These are phyloP conservation scores for Fusarium sp. DNA, from an alignment of 2,329 filamentous ascomycete genomes.

Conservation along the genomic window DNA sequence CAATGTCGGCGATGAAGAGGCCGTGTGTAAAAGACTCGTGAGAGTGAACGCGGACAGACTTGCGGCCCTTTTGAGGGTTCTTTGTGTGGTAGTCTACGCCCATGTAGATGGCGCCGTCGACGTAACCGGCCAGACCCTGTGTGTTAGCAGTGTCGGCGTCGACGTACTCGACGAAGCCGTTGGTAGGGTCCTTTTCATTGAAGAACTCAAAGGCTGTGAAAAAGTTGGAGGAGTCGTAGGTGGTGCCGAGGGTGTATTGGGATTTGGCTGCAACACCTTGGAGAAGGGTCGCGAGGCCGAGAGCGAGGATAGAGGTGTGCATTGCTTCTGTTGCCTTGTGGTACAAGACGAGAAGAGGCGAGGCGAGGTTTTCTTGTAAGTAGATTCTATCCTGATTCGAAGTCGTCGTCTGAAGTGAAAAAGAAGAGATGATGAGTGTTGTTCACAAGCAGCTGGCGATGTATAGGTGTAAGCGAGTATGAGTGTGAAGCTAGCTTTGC, in stretches of 20 bases:
- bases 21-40: constrained; percentile 72
- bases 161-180: constrained; percentile 78
- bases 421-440: constrained; percentile 12
- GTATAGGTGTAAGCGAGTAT: background rate
- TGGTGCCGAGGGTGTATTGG: constrained; percentile 57
- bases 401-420: constrained; percentile 12
- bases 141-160: constrained; percentile 64
- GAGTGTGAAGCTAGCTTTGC: background rate
- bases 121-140: constrained; percentile 66
- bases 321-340: constrained; percentile 35
- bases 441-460: constrained; percentile 4
- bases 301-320: constrained; percentile 37
- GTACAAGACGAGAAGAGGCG: constrained; percentile 2
- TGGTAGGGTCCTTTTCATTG: constrained; percentile 70
- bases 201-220: constrained; percentile 67
- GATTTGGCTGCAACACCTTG: constrained; percentile 40
- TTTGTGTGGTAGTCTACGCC: constrained; percentile 71
- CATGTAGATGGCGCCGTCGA: constrained; percentile 68
- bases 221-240: constrained; percentile 63
- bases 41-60: constrained; percentile 75
- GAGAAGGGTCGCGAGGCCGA: constrained; percentile 47
- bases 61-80: constrained; percentile 67
- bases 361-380: background rate
- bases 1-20: constrained; percentile 76
- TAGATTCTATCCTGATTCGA: constrained; percentile 8